Percentiles rank a stretch among this genome's conserved stretches.
Conservation (phyloP, 768 basidiomycete species). For the Rhodotorula kratochvilovae region DNA sequence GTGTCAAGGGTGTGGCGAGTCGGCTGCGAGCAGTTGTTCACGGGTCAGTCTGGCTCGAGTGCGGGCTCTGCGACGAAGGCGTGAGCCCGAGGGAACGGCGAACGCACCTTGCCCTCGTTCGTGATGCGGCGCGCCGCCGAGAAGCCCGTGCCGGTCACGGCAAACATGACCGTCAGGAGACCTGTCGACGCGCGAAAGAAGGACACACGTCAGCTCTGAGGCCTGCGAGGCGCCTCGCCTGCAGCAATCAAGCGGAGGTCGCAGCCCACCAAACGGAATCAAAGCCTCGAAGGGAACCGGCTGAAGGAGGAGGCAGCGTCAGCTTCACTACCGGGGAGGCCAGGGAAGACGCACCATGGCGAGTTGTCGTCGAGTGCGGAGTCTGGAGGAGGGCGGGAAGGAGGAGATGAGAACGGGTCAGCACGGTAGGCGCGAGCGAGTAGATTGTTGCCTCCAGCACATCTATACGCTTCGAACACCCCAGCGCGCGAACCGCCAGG, state of each 20-base stretch:
- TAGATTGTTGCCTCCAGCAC: too few relatives aligned
- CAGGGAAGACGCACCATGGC: slow-evolving; percentile 5
- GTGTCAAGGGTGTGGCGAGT: slow-evolving; percentile 76
- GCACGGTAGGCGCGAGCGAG: too few relatives aligned
- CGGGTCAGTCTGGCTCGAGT: not conserved
- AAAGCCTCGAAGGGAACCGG: slow-evolving; percentile 96
- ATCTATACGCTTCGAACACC: too few relatives aligned
- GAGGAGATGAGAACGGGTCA: too few relatives aligned
- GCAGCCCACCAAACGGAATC: slow-evolving; percentile 76
- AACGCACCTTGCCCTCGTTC: slow-evolving; percentile 80
- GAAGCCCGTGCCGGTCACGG: slow-evolving; percentile 79
- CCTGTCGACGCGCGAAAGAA: slow-evolving; percentile 2
- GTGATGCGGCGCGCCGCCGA: slow-evolving; percentile 71
- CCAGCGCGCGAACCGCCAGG: too few relatives aligned
- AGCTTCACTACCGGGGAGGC: too few relatives aligned
- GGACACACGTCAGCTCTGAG: not conserved
- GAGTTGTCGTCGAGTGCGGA: not conserved
- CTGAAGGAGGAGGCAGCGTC: slow-evolving; percentile 43
- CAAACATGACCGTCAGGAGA: slow-evolving; percentile 55
- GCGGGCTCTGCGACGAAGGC: not conserved
- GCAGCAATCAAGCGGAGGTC: not conserved
- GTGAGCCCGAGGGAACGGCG: slow-evolving; percentile 1
- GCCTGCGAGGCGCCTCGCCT: too few relatives aligned
- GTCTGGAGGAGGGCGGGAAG: too few relatives aligned
- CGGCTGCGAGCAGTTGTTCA: slow-evolving; percentile 53